These are phyloP conservation scores for Cercospora sp. DNA, from an alignment of 2,329 filamentous ascomycete species.

Conservation along the genomic window DNA sequence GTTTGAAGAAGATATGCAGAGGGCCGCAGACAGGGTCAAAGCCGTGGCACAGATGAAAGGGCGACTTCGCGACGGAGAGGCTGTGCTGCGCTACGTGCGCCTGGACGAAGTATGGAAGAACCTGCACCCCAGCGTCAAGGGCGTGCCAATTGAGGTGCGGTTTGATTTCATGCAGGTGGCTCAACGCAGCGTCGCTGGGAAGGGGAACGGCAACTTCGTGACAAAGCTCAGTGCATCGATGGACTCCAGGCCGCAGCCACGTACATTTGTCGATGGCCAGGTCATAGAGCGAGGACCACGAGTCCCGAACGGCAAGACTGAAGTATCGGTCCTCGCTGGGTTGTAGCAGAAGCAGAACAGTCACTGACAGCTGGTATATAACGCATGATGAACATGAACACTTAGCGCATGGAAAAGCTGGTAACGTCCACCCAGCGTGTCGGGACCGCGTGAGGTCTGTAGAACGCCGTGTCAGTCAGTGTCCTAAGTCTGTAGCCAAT, in stretches of 20 bases:
- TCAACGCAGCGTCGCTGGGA: constrained; percentile 3
- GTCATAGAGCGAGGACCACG: not conserved
- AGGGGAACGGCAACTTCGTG: constrained; percentile 19
- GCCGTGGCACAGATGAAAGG: constrained; percentile 18
- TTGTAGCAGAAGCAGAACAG: constrained; percentile 14
- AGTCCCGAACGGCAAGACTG: constrained; percentile 8
- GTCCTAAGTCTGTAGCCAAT: not conserved
- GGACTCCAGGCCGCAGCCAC: constrained; percentile 11
- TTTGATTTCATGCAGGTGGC: constrained; percentile 20
- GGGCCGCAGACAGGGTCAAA: constrained; percentile 16
- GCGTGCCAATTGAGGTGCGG: constrained; percentile 21
- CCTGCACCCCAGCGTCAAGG: constrained; percentile 19
- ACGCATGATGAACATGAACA: not conserved
- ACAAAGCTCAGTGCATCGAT: constrained; percentile 10
- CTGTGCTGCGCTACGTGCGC: constrained; percentile 27
- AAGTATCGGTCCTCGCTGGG: constrained; percentile 8
- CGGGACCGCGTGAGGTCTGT: not conserved
- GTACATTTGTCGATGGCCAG: constrained; percentile 19
- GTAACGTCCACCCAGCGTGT: not conserved
- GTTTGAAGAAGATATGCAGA: constrained; percentile 20
- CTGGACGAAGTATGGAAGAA: constrained; percentile 26
- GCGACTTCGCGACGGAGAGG: constrained; percentile 22
- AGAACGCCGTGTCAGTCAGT: not conserved
- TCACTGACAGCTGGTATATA: not conserved
- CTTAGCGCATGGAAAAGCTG: not conserved